Conservation (phyloP, 345 rosid species). For the Camelina neglecta region DNA sequence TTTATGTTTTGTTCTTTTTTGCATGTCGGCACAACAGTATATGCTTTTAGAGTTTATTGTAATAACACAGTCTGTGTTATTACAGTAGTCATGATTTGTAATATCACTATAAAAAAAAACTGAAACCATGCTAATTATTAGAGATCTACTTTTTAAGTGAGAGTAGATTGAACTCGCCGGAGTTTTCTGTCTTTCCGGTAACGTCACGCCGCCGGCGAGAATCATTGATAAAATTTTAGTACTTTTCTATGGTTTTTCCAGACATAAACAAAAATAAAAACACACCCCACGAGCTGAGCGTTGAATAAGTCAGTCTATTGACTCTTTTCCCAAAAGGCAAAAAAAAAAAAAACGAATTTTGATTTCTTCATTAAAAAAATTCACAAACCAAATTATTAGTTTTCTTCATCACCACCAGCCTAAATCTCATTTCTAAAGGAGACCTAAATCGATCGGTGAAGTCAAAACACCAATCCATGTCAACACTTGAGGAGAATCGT, state of each 20-base stretch:
- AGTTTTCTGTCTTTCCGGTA: background rate
- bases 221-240: background rate
- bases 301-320: constrained; percentile 30
- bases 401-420: background rate
- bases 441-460: constrained; percentile 3
- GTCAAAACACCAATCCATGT: constrained; percentile 17
- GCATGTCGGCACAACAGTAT: constrained; percentile 11
- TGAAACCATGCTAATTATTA: background rate
- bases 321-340: constrained; percentile 21
- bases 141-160: no score
- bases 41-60: background rate
- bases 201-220: constrained; percentile 13
- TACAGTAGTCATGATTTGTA: no score
- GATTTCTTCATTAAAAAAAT: constrained; percentile 1
- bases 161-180: background rate
- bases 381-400: background rate
- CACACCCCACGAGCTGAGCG: constrained; percentile 20
- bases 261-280: background rate
- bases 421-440: constrained; percentile 11
- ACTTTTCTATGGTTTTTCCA: background rate
- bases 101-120: no score
- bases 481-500: constrained; percentile 23
- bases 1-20: background rate
- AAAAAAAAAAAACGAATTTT: background rate
- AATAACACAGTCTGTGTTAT: background rate